phyloP scores from a whole-genome alignment of 1,284 basidiomycete genomes.

The Irpex sp. region DNA sequence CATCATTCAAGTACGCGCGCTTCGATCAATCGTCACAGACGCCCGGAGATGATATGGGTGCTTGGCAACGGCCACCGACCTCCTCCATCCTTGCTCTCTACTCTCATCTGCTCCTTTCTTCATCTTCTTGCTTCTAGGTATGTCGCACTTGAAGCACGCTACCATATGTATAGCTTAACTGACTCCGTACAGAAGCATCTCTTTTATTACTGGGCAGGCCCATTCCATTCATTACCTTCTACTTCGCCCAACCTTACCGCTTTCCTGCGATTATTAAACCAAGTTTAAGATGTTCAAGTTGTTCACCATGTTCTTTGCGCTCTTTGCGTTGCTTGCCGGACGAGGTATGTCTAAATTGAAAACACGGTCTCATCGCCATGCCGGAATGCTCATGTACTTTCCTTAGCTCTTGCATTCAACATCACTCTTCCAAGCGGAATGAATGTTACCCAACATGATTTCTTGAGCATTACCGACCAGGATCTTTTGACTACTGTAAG shows the following conservation, averaged over 20 bases:
- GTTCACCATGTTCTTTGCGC: slow-evolving; percentile 27
- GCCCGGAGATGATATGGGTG: background rate
- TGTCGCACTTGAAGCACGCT: too few species aligned
- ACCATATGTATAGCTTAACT: background rate
- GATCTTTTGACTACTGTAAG: slow-evolving; percentile 37
- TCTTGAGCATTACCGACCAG: slow-evolving; percentile 39
- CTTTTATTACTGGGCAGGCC: background rate
- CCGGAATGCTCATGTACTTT: slow-evolving; percentile 23
- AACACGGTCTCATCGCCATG: background rate
- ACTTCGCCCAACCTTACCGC: background rate
- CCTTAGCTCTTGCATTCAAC: slow-evolving; percentile 36
- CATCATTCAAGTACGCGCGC: background rate
- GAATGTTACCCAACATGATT: slow-evolving; percentile 36
- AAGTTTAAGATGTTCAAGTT: slow-evolving; percentile 1
- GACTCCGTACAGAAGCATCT: background rate
- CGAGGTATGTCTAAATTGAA: slow-evolving; percentile 14
- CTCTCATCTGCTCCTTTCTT: background rate
- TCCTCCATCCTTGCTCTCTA: background rate
- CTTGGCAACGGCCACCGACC: background rate
- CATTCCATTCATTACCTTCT: background rate
- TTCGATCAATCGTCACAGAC: background rate
- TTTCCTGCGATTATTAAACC: background rate
- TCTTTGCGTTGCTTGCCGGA: slow-evolving; percentile 15
- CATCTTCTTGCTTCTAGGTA: background rate
- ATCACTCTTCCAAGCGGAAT: slow-evolving; percentile 33